Base-by-base conservation (phyloP, 495 filamentous ascomycete species). In the Copromyces sp. region DNA sequence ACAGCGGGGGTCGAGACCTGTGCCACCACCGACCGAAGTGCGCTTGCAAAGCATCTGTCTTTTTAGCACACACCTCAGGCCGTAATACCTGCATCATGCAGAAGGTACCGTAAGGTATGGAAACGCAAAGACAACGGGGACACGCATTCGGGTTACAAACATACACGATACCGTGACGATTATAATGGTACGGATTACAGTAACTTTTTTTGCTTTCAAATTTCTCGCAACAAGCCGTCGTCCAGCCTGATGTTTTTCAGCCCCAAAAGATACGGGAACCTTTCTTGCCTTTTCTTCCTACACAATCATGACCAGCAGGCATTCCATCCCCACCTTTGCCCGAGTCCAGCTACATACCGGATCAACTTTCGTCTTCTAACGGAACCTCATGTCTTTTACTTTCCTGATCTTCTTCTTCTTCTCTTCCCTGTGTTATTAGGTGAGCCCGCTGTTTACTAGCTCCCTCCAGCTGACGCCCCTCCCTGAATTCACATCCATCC, bases 141-240 rank as follows among this genome's bases (percentile, higher is more conserved):
- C 11, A 61, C 24, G 53, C 53, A 44, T 44, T 44, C 41, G 29
- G 53, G 14, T 65, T 65, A 65, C 53, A 65, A 35, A 65, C 29
- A 35, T 65, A 65, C 53, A 35, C 53, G 53, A 65, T 65, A 65
- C 53, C 29, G 47, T 59, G 47, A 59, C 47, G 20, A 47, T 47
- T 59, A 14, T 40, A 6, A 40, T 40, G 47, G 47, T 59, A 59
- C 47, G 47, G 5, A 65, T 35, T 65, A 73, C 73, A 61, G 70
- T 47, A 41, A 70, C 24, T 70, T 70, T 70, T 61, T 70, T 70
- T 41, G 39, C 37, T 45, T 70, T 70, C 69, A 39, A 70, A 45
- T 44, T 45, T 45, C 69, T 70, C 69, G 39, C 69, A 41, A 45
- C 32, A 29, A 70, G 68, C 39, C 71, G 68, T 68, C 32, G 53